Evolutionary conservation across 202 grass and related monocot species (phyloP), one percentile per base, ranked within the genome.

Genomic region (Carex sylvatica): DNA sequence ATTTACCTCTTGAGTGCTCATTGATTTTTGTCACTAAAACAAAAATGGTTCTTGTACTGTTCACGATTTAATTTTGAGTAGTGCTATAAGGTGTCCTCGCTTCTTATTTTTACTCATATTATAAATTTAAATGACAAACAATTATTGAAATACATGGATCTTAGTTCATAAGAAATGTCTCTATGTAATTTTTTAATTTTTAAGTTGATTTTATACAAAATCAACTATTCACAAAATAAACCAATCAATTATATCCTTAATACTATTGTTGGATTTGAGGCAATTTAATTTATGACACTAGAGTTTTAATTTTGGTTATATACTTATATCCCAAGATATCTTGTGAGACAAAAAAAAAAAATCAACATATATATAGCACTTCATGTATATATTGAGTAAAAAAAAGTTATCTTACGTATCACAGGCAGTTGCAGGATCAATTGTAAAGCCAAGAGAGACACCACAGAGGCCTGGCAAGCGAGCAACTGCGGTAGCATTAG

Each of bases 401-500:
- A 35, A 35, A 35, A 4, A 35, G 0, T 3, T 59, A 78, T 33
- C 18, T 31, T 87, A 93, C 91, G 78, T 87, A 5, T 14, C 78
- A 49, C 84, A 88, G 83, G 85, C 85, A 6, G 79, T 78, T 65
- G 79, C 49, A 13, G 82, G 75, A 65, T 79, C 83, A 30, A 80
- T 80, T 40, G 70, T 51, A 82, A 30, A 81, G 0, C 78, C 84
- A 53, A 81, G 72, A 31, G 72, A 84, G 70, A 89, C 75, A 40
- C 66, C 86, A 60, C 92, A 95, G n/a, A 92, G 81, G 9, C 70
- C 88, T 35, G 92, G 92, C 13, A 95, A 59, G 66, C 89, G 78
- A 51, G 92, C 88, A 53, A 95, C 82, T 52, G 92, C 86, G 24
- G 86, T 73, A 4, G 92, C 90, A 66, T 92, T 90, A 76, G 90